Evolutionary conservation across 2,329 filamentous ascomycete species (phyloP).

Genomic region (Ceratocystis lukuohia): DNA sequence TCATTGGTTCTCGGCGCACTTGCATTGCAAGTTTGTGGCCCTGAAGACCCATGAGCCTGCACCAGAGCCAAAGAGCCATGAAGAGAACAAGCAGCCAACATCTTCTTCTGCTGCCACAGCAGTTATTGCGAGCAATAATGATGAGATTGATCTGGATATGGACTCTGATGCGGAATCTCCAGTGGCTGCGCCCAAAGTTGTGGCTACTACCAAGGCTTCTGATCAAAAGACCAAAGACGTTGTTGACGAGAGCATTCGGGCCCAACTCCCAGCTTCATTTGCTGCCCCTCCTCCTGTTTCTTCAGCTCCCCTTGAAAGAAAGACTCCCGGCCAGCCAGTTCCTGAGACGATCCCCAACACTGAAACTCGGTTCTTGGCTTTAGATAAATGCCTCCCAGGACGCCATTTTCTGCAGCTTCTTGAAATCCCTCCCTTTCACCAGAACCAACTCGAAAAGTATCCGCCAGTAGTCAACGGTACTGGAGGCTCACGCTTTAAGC

Average conservation of each 20-base stretch:
- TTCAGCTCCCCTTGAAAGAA: conserved; percentile 23
- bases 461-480: conserved; percentile 20
- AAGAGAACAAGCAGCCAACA: conserved; percentile 22
- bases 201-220: not conserved
- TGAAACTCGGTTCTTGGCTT: conserved; percentile 67
- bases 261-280: conserved; percentile 67
- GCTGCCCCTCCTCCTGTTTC: conserved; percentile 27
- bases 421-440: conserved; percentile 41
- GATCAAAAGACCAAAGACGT: conserved; percentile 14
- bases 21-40: conserved; percentile 80
- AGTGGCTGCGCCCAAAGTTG: conserved; percentile 3
- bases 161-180: conserved; percentile 36
- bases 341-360: conserved; percentile 65
- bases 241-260: conserved; percentile 44
- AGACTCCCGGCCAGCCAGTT: conserved; percentile 45
- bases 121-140: conserved; percentile 36
- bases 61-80: conserved; percentile 25
- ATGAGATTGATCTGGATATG: conserved; percentile 59
- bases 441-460: conserved; percentile 22
- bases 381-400: conserved; percentile 79
- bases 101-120: not conserved
- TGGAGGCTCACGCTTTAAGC: conserved; percentile 43
- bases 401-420: conserved; percentile 73
- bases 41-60: conserved; percentile 38
- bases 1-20: conserved; percentile 87